Evolutionary conservation across 1,284 basidiomycete species (phyloP), one percentile per base, ranked within the genome.

Genomic region (Marasmius oreades): DNA sequence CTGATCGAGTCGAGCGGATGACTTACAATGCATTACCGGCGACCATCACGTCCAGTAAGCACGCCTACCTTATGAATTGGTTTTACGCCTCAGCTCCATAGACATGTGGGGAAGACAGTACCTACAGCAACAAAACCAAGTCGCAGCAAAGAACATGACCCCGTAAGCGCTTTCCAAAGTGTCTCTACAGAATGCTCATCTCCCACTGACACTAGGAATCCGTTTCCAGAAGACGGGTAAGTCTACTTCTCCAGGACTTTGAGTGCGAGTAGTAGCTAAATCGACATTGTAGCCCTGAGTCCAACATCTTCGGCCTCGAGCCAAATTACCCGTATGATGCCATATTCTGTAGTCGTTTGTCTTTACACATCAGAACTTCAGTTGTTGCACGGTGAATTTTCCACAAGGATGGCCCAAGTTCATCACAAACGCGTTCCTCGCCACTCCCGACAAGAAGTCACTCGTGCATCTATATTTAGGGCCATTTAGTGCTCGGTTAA

Each of bases 341-440:
- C 37, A 14, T 16, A 16, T 20, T 43, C n/a, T n/a, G 24, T 26
- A 20, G 14, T 36, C 24, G 18, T 31, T 53, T 45, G 28, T 12
- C 16, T 22, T 36, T n/a, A 26, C 10, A 23, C 18, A 31, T 28
- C n/a, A 8, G 7, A 18, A 12, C 23, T 18, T 52, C 33, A 81
- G 79, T 1, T 83, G 81, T 65, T 84, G 82, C 67, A 83, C 80
- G 1, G 82, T 84, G 57, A 83, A 84, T 57, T 78, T 80, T 61
- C 81, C 81, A 6, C 81, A 83, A 64, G 81, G 81, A 37, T 83
- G 77, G 75, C 81, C 82, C 1, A 85, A 84, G 63, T 84, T 85
- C 63, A 74, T 81, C 53, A 71, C 77, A 12, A 82, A 82, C 62
- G 73, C 80, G 2, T 83, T 84, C 67, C 69, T 82, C 7, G 75